Base-by-base conservation (phyloP, 2,329 filamentous ascomycete species). In the Venturiaceae sp. region DNA sequence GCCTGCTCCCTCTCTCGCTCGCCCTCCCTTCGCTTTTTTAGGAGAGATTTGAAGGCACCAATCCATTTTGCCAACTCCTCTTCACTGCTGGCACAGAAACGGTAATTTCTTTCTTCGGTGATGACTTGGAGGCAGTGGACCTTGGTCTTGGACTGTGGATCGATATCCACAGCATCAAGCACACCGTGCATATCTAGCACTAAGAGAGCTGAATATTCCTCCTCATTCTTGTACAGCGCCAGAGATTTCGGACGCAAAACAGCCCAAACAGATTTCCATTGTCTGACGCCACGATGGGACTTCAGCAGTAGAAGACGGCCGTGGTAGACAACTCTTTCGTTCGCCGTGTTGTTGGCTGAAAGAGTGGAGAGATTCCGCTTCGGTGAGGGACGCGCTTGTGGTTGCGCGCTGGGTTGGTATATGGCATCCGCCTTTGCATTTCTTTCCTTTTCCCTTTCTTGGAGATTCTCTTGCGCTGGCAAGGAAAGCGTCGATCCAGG, bases 211-310 rank as follows among this genome's bases (percentile, higher is more conserved):
- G 88, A 86, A 71, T 97, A 97, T 74, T 99, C 94, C 63, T 83
- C 77, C 58, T 95, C 89, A 68, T 95, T 87, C 72, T 96, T 96
- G 79, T 99, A 99, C 28, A 97, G 81, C 16, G 90, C 88, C 33
- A 99, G 77, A 62, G 88, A 91, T 55, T 87, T 85, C 1, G 90
- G 87, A 33, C 94, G 88, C 55, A 99, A 80, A 0, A 97, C 94
- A 13, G 87, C 88, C 94, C 94, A 97, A 60, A 91, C 81, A 65
- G 90, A 87, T 77, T 96, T 96, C 94, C 94, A 99, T 67, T 95
- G 88, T 52, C 88, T 85, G 58, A 99, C 83, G 8, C 91, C 90
- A 23, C 86, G 81, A 66, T 90, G 92, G 62, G 86, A 88, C 66
- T 89, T 90, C 59, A 96, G 81, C 62, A 90, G 84, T 71, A 89